Evolutionary conservation across 179 eudicot species (phyloP).

Genomic region (Heliamphora pulchella): DNA sequence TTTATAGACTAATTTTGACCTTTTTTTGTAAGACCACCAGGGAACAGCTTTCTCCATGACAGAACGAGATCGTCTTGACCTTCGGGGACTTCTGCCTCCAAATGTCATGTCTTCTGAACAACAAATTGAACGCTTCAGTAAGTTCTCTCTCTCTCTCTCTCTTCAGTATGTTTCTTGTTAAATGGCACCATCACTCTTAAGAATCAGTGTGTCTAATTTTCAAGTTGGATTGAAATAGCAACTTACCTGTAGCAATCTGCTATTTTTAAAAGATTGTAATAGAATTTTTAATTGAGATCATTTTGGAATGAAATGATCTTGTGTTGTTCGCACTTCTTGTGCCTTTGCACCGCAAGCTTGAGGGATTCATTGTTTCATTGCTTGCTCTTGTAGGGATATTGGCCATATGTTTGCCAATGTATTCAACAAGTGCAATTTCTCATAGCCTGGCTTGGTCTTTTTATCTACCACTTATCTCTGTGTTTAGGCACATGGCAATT

Average conservation of each 20-base stretch:
- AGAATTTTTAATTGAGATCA: neutral
- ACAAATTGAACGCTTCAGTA: constrained; percentile 86
- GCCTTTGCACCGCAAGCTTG: neutral
- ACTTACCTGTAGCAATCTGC: neutral
- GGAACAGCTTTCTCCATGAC: constrained; percentile 97
- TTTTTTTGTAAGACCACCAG: constrained; percentile 32
- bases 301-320: neutral
- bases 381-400: neutral
- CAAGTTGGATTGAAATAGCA: neutral
- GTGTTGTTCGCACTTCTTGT: neutral
- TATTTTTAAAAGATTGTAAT: neutral
- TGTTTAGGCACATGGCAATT: neutral
- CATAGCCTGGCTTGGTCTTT: neutral
- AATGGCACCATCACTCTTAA: neutral
- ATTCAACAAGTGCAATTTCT: neutral
- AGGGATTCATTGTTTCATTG: neutral
- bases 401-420: neutral
- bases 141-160: constrained; percentile 23
- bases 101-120: constrained; percentile 80
- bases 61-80: constrained; percentile 92
- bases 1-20: neutral
- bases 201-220: neutral
- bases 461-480: neutral
- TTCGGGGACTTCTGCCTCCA: constrained; percentile 95
- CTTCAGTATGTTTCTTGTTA: neutral